A percentile compares a stretch with the other conserved stretches of the same genome.
phyloP scores from a whole-genome alignment of 2,329 filamentous ascomycete genomes.

The Teratosphaeria viscida region DNA sequence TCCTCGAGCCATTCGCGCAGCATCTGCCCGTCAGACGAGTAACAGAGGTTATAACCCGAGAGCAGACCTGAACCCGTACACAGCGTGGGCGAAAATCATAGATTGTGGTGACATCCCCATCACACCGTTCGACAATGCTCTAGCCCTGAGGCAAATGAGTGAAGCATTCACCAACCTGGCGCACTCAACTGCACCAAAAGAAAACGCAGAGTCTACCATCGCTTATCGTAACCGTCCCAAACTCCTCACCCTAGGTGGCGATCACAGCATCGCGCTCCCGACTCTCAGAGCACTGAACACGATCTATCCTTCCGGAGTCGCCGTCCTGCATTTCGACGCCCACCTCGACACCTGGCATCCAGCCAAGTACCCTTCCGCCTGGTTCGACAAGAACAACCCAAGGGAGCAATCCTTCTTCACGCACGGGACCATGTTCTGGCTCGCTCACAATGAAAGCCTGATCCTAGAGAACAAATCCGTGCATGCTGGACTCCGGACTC shows the following conservation, averaged over 20 bases:
- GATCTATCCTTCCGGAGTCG: slow-evolving; percentile 32
- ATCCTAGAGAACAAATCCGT: slow-evolving; percentile 65
- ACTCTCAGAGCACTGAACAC: slow-evolving; percentile 40
- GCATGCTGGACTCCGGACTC: slow-evolving; percentile 73
- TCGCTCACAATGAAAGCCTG: slow-evolving; percentile 70
- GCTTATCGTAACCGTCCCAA: slow-evolving; percentile 36
- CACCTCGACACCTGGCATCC: slow-evolving; percentile 84
- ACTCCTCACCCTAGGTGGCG: slow-evolving; percentile 39
- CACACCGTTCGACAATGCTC: slow-evolving; percentile 73
- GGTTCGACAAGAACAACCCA: slow-evolving; percentile 44
- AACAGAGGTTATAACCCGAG: slow-evolving; percentile 76
- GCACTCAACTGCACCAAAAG: slow-evolving; percentile 28
- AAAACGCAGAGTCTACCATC: slow-evolving; percentile 28
- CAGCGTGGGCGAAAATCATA: slow-evolving; percentile 64
- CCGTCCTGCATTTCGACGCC: slow-evolving; percentile 43
- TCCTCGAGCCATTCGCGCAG: slow-evolving; percentile 75
- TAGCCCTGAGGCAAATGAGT: slow-evolving; percentile 76
- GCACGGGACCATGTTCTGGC: slow-evolving; percentile 87
- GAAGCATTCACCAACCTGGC: slow-evolving; percentile 65
- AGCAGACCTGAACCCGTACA: slow-evolving; percentile 74
- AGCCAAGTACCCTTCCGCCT: slow-evolving; percentile 65
- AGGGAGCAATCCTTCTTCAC: slow-evolving; percentile 65
- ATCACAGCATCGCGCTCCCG: slow-evolving; percentile 41
- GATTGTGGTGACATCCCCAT: slow-evolving; percentile 90
- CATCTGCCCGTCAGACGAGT: slow-evolving; percentile 68